A percentile compares a stretch with the other conserved stretches of the same genome.
Conservation (phyloP, 2,329 filamentous ascomycete species). For the Chalara sp. region DNA sequence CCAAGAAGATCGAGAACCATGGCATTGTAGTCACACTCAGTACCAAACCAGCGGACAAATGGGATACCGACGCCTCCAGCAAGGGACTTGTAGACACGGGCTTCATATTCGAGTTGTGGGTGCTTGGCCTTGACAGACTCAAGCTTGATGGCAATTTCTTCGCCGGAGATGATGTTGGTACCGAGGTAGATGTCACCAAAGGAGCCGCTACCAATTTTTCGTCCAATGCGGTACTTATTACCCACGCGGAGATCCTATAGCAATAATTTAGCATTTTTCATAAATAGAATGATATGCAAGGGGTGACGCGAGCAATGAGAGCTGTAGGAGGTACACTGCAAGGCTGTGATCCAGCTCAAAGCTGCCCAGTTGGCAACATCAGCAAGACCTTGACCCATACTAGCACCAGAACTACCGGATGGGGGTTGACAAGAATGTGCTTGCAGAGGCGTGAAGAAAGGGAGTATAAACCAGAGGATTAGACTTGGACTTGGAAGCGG, state of each 20-base stretch:
- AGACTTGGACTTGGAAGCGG: conserved; percentile 30
- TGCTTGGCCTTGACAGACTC: conserved; percentile 99
- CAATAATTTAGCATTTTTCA: conserved; percentile 15
- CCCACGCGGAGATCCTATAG: conserved; percentile 91
- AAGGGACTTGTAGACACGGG: conserved; percentile 83
- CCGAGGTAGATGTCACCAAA: conserved; percentile 99
- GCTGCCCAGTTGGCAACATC: conserved; percentile 7
- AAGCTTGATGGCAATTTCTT: conserved; percentile 99
- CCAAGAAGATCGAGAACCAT: conserved; percentile 98
- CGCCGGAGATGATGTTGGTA: conserved; percentile 98
- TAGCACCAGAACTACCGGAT: conserved; percentile 14
- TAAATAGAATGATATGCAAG: neutral
- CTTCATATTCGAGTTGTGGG: conserved; percentile 97
- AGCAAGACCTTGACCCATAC: conserved; percentile 9
- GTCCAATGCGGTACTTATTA: conserved; percentile 99
- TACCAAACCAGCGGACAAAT: conserved; percentile 99
- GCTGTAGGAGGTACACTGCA: conserved; percentile 8
- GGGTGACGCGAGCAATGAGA: neutral
- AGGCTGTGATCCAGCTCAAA: conserved; percentile 17
- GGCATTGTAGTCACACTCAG: conserved; percentile 99
- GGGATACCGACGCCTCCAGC: conserved; percentile 96
- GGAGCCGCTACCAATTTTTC: conserved; percentile 95
- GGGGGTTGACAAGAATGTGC: conserved; percentile 23
- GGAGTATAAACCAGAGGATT: conserved; percentile 33
- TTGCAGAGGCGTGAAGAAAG: conserved; percentile 27